phyloP scores from a whole-genome alignment of 306 rosid species.

The Corylus americana region DNA sequence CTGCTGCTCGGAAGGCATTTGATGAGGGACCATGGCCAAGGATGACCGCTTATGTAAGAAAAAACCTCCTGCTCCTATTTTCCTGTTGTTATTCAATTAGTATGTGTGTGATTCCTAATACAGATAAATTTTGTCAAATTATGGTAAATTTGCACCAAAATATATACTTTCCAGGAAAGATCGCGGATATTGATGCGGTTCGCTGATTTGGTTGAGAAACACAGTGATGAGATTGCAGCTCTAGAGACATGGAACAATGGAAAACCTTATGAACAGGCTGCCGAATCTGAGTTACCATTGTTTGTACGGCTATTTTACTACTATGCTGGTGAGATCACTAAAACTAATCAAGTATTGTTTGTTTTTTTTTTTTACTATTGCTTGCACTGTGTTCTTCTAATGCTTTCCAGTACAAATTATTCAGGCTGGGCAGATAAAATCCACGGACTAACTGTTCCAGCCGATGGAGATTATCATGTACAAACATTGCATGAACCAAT shows the following conservation, averaged over 20 bases:
- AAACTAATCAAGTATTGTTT: neutral
- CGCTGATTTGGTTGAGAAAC: conserved; percentile 87
- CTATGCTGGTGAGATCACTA: conserved; percentile 65
- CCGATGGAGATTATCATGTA: conserved; percentile 82
- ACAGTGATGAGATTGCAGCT: conserved; percentile 73
- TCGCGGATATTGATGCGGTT: conserved; percentile 71
- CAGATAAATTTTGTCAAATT: neutral
- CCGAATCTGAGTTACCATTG: conserved; percentile 54
- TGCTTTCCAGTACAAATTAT: conserved; percentile 1
- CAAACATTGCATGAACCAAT: conserved; percentile 90
- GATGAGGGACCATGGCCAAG: conserved; percentile 99
- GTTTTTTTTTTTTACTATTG: neutral
- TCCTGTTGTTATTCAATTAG: conserved; percentile 12
- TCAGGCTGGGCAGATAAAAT: conserved; percentile 98
- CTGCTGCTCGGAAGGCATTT: conserved; percentile 95
- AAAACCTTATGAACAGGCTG: conserved; percentile 72
- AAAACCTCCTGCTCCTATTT: conserved; percentile 7
- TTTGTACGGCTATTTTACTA: conserved; percentile 74
- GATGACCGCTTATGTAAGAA: conserved; percentile 78
- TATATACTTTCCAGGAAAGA: conserved; percentile 60
- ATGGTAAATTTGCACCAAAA: neutral
- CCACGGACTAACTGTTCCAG: conserved; percentile 90
- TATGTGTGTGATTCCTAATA: neutral
- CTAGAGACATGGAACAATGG: conserved; percentile 92
- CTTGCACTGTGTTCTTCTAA: neutral